Base-by-base conservation (phyloP, 768 basidiomycete genomes). In the Lactarius hatsudake region DNA sequence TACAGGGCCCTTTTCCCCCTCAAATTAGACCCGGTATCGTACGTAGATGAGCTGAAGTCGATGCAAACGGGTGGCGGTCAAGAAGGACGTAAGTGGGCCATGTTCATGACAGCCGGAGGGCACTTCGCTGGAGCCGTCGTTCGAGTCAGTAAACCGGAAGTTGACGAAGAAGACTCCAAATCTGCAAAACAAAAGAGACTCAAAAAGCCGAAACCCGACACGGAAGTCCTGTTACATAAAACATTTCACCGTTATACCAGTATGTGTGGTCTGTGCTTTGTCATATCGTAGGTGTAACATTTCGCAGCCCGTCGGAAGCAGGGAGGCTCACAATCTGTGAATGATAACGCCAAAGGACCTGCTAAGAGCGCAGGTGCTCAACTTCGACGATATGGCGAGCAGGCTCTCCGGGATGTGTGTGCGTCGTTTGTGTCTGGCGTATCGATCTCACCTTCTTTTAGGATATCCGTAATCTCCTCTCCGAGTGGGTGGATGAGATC, bases 241-340 rank as follows among this genome's bases (percentile, higher is more conserved):
- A 98, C 97, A 2, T 98, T 98, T 76, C 97, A 98, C 77, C 88
- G 97, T 1, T 99, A 99, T 76, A 99, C 97, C 0, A 98, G 96
- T 97, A 71, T 72, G 93, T 83, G 3, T 54, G 38, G 18, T 59
- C 9, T 53, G 23, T 12, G 40, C 28, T 42, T 26, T 18, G 5
- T 17, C 8, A 23, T 34, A 7, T 60, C n/a, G 28, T 34, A 30
- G 32, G 32, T 23, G 13, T 58, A 32, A 66, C 9, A 15, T 59
- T 26, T 42, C 28, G 23, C 65, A 98, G 96, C 97, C 38, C 93
- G 97, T 70, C 83, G 93, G 71, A 98, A 98, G 76, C 97, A 99
- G 80, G 97, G 97, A 77, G 97, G 97, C 0, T 90, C 93, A 1
- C 97, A 99, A 78, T 87, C 89, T 2, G 69, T 88, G 4, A 96